These are phyloP conservation scores for Alternaria metachromatica DNA, from an alignment of 2,329 filamentous ascomycete genomes.

Conservation along the genomic window DNA sequence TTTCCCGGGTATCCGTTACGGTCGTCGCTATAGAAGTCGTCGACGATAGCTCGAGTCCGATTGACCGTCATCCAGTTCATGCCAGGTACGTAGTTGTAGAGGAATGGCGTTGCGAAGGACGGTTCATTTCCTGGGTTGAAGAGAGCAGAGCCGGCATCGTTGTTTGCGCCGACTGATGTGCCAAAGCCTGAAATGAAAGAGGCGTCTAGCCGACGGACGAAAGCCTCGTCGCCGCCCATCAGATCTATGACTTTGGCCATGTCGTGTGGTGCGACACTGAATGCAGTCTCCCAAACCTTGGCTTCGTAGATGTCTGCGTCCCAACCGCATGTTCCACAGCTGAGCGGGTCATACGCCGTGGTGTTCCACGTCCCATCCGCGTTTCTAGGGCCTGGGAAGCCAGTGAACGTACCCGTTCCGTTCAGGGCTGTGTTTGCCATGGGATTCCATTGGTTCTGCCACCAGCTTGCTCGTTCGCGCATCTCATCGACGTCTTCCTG, in stretches of 20 bases:
- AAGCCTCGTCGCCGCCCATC: constrained; percentile 46
- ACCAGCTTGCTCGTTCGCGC: constrained; percentile 62
- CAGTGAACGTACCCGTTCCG: constrained; percentile 55
- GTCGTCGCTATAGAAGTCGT: constrained; percentile 40
- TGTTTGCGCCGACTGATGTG: constrained; percentile 8
- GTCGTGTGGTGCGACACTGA: constrained; percentile 54
- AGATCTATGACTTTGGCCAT: constrained; percentile 44
- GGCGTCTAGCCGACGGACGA: constrained; percentile 49
- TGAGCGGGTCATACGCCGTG: constrained; percentile 66
- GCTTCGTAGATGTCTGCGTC: constrained; percentile 67
- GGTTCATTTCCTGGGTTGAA: constrained; percentile 41
- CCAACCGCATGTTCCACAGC: constrained; percentile 24
- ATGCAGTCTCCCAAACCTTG: constrained; percentile 73
- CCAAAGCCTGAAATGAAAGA: constrained; percentile 49
- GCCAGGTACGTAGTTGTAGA: neutral
- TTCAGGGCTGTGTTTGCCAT: constrained; percentile 42
- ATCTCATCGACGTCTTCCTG: constrained; percentile 63
- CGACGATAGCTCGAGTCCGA: constrained; percentile 37
- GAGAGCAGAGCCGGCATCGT: constrained; percentile 16
- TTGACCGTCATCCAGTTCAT: constrained; percentile 14
- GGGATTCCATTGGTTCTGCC: constrained; percentile 67
- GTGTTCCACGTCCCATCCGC: constrained; percentile 64
- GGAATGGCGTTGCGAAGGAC: constrained; percentile 3
- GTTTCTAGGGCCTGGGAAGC: constrained; percentile 71
- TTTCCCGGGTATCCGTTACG: constrained; percentile 50